phyloP scores from a whole-genome alignment of 352 stramenopile species.

The Globisporangium irregulare region DNA sequence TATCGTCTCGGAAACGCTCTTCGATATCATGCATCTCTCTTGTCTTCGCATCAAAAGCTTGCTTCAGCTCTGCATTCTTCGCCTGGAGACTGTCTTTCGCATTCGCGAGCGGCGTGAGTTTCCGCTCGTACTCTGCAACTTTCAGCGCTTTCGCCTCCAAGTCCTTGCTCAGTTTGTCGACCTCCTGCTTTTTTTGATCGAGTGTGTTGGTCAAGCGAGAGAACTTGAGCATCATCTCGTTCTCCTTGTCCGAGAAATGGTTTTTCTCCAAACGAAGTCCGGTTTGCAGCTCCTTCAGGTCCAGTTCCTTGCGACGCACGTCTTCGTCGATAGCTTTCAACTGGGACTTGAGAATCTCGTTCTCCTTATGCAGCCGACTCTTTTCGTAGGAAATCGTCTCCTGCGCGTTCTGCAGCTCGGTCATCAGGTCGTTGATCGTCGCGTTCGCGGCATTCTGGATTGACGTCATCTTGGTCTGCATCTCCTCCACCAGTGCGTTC shows the following conservation, averaged over 20 bases:
- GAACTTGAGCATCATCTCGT: constrained; percentile 31
- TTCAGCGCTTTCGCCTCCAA: constrained; percentile 44
- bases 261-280: constrained; percentile 28
- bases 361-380: constrained; percentile 46
- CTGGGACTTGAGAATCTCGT: constrained; percentile 34
- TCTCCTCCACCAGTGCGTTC: constrained; percentile 39
- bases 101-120: constrained; percentile 42
- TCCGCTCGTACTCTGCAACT: constrained; percentile 55
- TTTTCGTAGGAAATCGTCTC: constrained; percentile 58
- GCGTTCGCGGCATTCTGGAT: constrained; percentile 75
- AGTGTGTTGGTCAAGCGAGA: constrained; percentile 26
- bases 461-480: constrained; percentile 65
- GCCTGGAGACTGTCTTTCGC: constrained; percentile 52
- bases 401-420: constrained; percentile 54
- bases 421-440: constrained; percentile 72
- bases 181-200: constrained; percentile 63
- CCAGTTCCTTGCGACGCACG: constrained; percentile 33
- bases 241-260: constrained; percentile 27
- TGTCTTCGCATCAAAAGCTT: constrained; percentile 44
- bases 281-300: constrained; percentile 36
- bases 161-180: constrained; percentile 52
- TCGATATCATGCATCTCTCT: constrained; percentile 52
- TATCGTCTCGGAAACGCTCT: constrained; percentile 48
- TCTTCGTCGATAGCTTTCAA: constrained; percentile 47
- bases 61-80: constrained; percentile 57